Conservation (phyloP, 768 basidiomycete genomes). For the Russula foetens region DNA sequence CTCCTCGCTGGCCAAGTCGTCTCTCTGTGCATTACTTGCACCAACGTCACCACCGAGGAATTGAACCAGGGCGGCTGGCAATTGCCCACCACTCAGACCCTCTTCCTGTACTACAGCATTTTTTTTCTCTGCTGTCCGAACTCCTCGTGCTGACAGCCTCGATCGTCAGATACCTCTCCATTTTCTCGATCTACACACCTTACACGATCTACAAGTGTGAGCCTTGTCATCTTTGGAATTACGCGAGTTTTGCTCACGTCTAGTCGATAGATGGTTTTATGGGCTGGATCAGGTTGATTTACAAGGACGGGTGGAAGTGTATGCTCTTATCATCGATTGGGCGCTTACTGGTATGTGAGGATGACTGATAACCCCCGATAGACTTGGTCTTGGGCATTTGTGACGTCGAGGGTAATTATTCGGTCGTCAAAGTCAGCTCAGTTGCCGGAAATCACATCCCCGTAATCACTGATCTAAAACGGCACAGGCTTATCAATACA, state of each 20-base stretch:
- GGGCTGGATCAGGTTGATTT: conserved; percentile 71
- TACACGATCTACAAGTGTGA: conserved; percentile 84
- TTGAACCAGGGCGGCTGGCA: conserved; percentile 62
- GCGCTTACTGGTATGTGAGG: not conserved
- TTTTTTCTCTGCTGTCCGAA: not conserved
- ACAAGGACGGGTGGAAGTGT: conserved; percentile 86
- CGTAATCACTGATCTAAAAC: not conserved
- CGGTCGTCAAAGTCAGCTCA: conserved; percentile 59
- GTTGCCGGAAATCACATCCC: not conserved
- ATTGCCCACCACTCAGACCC: conserved; percentile 73
- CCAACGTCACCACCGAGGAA: conserved; percentile 81
- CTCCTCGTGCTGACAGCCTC: not conserved
- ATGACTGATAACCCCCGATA: conserved; percentile 25
- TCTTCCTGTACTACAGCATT: conserved; percentile 57
- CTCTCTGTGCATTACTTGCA: conserved; percentile 83
- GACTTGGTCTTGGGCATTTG: conserved; percentile 71
- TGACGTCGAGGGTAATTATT: conserved; percentile 85
- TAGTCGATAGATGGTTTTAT: conserved; percentile 58
- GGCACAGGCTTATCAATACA: conserved; percentile 70
- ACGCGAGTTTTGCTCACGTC: not conserved
- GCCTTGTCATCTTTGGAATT: conserved; percentile 21
- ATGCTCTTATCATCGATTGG: conserved; percentile 21
- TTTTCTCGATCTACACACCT: conserved; percentile 73
- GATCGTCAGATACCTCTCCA: conserved; percentile 60
- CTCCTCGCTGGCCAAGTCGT: conserved; percentile 75